phyloP scores from a whole-genome alignment of 192 early-diverging fungal genomes.

The Coemansia sp. region DNA sequence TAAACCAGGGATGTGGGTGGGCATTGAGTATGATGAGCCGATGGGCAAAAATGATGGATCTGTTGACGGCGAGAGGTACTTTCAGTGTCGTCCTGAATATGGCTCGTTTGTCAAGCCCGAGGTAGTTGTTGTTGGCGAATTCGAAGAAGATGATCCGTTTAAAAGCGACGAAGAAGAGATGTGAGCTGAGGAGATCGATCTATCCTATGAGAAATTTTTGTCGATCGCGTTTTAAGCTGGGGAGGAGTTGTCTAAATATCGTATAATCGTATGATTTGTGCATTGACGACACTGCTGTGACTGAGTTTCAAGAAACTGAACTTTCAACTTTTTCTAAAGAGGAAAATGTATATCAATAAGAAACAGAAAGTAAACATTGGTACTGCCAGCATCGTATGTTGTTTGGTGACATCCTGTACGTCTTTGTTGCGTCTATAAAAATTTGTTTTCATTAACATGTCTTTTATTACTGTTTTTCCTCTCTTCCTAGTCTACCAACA shows the following conservation, averaged over 20 bases:
- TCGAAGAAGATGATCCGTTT: conserved; percentile 84
- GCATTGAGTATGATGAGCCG: conserved; percentile 94
- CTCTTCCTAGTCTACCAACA: neutral
- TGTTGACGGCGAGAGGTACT: conserved; percentile 75
- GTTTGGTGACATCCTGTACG: neutral
- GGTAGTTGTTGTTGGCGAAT: conserved; percentile 88
- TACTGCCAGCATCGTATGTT: no score
- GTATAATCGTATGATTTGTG: no score
- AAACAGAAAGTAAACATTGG: no score
- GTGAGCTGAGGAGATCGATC: conserved; percentile 16
- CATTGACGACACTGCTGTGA: no score
- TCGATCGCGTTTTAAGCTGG: no score
- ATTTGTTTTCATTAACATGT: neutral
- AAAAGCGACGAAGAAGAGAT: conserved; percentile 69
- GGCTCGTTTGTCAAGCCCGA: conserved; percentile 91
- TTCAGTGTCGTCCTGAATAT: conserved; percentile 66
- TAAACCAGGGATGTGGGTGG: conserved; percentile 89
- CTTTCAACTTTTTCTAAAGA: neutral
- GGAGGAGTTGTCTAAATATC: no score
- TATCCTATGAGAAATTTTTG: no score
- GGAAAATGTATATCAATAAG: neutral
- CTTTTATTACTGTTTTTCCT: neutral
- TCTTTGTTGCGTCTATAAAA: neutral
- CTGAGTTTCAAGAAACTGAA: no score
- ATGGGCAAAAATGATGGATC: conserved; percentile 92